Evolutionary conservation across 2,329 filamentous ascomycete genomes (phyloP), one percentile per base, ranked within the genome.

Genomic region (Sporothrix brunneoviolacea): DNA sequence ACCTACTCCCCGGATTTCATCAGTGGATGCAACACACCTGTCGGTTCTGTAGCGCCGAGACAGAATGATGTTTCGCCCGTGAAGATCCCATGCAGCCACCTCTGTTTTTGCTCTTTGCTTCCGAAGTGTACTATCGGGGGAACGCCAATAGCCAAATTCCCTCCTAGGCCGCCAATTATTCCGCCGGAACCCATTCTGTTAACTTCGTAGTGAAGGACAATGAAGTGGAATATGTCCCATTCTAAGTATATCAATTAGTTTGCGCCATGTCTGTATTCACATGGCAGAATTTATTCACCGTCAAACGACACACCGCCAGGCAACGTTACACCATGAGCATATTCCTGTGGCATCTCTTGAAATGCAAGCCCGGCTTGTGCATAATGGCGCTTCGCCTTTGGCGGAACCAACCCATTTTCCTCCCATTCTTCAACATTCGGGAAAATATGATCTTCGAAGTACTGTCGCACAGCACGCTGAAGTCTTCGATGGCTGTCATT

Each of bases 351-450:
- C 28, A 66, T 58, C 16, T 68, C 65, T 12, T 59, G 55, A 15
- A 69, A 59, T 4, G 65, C 62, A 16, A 69, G 69, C 2, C 72
- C 70, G 1, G 70, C 65, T 41, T 65, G 60, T 52, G 64, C 64
- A 48, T 70, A 70, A 7, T 58, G 58, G 6, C 60, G 61, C 37
- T 67, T 62, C 32, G 66, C 74, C 40, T 65, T 58, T 7, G 64
- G 60, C 10, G 76, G 76, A 12, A 77, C 76, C 48, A 74, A 62
- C 2, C 75, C 74, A 3, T 74, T 74, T 4, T 70, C 72, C 60
- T 86, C 83, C 82, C 83, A 86, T 35, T 84, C 78, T 28, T 81
- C 71, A 4, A 76, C 75, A 55, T 75, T 70, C 0, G 80, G 81
- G 2, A 76, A 66, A 39, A 86, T 70, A 33, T 81, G 66, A 2